Evolutionary conservation across 352 stramenopile genomes (phyloP).

Genomic region (Pythium rhizo-oryzae): DNA sequence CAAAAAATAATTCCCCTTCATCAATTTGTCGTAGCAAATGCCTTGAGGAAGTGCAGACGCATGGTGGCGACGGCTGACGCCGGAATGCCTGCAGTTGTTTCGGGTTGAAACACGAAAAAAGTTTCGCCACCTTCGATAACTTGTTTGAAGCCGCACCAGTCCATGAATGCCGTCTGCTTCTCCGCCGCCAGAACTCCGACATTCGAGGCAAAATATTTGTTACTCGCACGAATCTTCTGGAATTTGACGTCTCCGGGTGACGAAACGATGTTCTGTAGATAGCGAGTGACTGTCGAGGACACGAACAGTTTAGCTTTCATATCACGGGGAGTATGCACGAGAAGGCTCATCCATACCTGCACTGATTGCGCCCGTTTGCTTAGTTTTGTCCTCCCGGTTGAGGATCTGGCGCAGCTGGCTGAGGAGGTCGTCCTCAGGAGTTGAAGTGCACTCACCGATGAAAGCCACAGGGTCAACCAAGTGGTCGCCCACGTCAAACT

Average conservation of each 20-base stretch:
- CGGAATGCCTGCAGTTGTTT: background rate
- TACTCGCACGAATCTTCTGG: slow-evolving; percentile 70
- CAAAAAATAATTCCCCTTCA: slow-evolving; percentile 7
- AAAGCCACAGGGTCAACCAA: slow-evolving; percentile 61
- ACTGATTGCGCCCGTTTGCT: slow-evolving; percentile 3
- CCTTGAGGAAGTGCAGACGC: slow-evolving; percentile 15
- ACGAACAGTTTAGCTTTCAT: background rate
- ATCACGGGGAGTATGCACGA: no score
- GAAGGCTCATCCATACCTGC: slow-evolving; percentile 15
- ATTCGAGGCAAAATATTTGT: slow-evolving; percentile 70
- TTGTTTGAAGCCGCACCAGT: slow-evolving; percentile 62
- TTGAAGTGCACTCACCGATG: slow-evolving; percentile 26
- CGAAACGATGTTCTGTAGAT: slow-evolving; percentile 65
- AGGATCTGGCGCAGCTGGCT: slow-evolving; percentile 12
- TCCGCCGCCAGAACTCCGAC: slow-evolving; percentile 32
- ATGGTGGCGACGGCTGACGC: slow-evolving; percentile 1
- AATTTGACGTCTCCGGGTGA: slow-evolving; percentile 64
- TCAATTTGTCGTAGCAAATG: background rate
- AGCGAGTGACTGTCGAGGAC: slow-evolving; percentile 43
- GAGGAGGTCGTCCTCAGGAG: background rate
- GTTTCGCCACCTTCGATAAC: slow-evolving; percentile 31
- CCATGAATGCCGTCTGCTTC: slow-evolving; percentile 29
- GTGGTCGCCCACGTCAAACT: slow-evolving; percentile 67
- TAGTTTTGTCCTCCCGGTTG: background rate
- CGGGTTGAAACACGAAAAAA: slow-evolving; percentile 44